Evolutionary conservation across 192 early-diverging fungal species (phyloP).

Genomic region (Coemansia erecta): DNA sequence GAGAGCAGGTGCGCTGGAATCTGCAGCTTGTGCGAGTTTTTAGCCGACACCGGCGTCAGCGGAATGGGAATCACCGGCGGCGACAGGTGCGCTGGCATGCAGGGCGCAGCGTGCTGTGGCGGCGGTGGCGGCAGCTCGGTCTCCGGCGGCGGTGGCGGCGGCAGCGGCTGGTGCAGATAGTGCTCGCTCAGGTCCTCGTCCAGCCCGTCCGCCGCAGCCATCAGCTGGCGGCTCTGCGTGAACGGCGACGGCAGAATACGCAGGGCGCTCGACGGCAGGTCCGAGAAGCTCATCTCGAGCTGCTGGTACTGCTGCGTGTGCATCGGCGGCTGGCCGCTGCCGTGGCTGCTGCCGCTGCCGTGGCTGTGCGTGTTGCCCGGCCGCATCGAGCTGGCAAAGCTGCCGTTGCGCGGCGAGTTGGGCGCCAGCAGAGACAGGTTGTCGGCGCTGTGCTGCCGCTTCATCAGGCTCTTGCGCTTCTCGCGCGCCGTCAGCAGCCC

Average conservation of each 20-base stretch:
- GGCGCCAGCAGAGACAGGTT: slow-evolving; percentile 12
- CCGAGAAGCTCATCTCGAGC: slow-evolving; percentile 6
- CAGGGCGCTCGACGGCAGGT: background rate
- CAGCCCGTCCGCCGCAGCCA: background rate
- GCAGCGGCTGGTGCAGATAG: slow-evolving; percentile 30
- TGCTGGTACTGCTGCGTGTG: background rate
- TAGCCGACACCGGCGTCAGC: background rate
- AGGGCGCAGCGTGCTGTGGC: background rate
- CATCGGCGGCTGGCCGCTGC: background rate
- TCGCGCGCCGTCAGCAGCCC: slow-evolving; percentile 35
- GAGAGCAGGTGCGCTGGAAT: slow-evolving; percentile 3
- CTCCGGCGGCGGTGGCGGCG: slow-evolving; percentile 12
- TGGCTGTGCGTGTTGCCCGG: background rate
- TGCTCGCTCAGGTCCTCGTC: slow-evolving; percentile 13
- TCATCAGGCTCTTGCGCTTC: slow-evolving; percentile 33
- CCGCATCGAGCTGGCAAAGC: background rate
- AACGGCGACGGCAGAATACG: slow-evolving; percentile 3
- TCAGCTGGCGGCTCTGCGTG: background rate
- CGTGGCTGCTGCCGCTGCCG: background rate
- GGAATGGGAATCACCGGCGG: background rate
- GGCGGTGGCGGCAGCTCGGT: background rate
- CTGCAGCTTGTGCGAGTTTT: background rate
- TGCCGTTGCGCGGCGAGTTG: background rate
- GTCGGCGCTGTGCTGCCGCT: slow-evolving; percentile 42
- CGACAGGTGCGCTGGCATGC: too few relatives aligned